These are phyloP conservation scores for Agrocybe pediades DNA, from an alignment of 768 basidiomycete species.

Conservation along the genomic window DNA sequence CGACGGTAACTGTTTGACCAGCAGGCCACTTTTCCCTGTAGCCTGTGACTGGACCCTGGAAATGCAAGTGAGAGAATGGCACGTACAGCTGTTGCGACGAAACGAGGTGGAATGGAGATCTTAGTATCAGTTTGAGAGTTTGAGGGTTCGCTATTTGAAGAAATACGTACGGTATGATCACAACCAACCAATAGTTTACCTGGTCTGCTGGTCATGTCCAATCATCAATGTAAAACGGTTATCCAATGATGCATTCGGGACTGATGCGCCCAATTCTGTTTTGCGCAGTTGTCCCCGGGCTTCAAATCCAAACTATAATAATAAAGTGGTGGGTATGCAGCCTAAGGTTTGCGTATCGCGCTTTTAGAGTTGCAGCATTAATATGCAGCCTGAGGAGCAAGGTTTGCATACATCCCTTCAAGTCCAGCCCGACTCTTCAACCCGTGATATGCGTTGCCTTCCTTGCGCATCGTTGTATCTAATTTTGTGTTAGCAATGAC, in stretches of 20 bases:
- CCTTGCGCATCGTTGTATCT: no score
- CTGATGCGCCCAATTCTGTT: slow-evolving; percentile 3
- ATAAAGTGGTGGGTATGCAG: neutral
- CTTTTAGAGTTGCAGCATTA: neutral
- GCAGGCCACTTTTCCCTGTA: neutral
- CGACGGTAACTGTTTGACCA: neutral
- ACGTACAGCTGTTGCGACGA: slow-evolving; percentile 13
- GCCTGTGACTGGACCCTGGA: neutral
- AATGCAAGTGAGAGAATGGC: neutral
- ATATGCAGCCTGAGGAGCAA: neutral
- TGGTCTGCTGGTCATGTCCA: neutral
- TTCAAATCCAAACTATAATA: neutral
- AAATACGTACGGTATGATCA: neutral
- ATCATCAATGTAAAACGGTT: neutral
- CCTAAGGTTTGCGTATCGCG: neutral
- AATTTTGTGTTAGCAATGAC: neutral
- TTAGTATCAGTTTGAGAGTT: neutral
- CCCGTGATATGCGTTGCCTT: no score
- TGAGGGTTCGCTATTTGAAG: neutral
- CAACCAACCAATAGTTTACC: neutral
- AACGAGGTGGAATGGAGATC: slow-evolving; percentile 5
- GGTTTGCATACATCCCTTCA: neutral
- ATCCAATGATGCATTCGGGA: neutral
- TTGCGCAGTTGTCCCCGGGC: neutral
- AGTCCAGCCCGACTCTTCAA: no score